These are phyloP conservation scores for Dryadomyces quercivorus DNA, from an alignment of 2,329 filamentous ascomycete genomes.

Conservation along the genomic window DNA sequence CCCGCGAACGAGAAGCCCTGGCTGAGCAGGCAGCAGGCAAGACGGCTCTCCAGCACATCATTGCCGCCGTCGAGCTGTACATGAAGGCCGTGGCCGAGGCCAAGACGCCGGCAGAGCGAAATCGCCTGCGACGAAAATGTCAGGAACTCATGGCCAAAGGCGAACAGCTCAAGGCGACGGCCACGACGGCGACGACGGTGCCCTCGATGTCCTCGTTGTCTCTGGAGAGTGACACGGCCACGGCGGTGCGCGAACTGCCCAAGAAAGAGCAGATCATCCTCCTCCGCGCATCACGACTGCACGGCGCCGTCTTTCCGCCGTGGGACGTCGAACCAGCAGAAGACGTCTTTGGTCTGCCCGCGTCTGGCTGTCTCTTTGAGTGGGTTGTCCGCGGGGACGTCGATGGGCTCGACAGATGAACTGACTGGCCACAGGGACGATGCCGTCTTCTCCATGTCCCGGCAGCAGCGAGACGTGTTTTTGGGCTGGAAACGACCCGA, in stretches of 20 bases:
- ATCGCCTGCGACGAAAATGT: conserved; percentile 55
- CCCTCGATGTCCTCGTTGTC: conserved; percentile 4
- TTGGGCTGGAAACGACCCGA: conserved; percentile 68
- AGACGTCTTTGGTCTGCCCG: conserved; percentile 45
- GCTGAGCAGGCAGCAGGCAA: conserved; percentile 14
- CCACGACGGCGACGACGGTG: background rate
- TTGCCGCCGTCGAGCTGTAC: conserved; percentile 67
- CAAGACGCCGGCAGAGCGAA: conserved; percentile 48
- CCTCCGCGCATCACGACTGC: conserved; percentile 63
- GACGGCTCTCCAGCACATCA: conserved; percentile 62
- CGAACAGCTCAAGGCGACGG: conserved; percentile 55
- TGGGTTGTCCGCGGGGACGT: conserved; percentile 33
- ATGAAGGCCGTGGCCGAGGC: conserved; percentile 62
- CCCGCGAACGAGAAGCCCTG: conserved; percentile 9
- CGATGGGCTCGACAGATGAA: no score
- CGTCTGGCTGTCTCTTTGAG: conserved; percentile 45
- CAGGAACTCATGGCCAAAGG: conserved; percentile 57
- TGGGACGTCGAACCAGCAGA: conserved; percentile 57
- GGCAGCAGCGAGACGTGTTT: conserved; percentile 63
- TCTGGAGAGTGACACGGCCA: background rate
- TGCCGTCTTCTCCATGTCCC: conserved; percentile 58
- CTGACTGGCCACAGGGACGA: conserved; percentile 42
- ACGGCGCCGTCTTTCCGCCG: conserved; percentile 72
- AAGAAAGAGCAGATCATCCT: conserved; percentile 67
- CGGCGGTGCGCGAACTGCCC: conserved; percentile 40